Evolutionary conservation across 1,139 yeast genomes (phyloP), one percentile per base, ranked within the genome.

Genomic region (Torulaspora pretoriensis): DNA sequence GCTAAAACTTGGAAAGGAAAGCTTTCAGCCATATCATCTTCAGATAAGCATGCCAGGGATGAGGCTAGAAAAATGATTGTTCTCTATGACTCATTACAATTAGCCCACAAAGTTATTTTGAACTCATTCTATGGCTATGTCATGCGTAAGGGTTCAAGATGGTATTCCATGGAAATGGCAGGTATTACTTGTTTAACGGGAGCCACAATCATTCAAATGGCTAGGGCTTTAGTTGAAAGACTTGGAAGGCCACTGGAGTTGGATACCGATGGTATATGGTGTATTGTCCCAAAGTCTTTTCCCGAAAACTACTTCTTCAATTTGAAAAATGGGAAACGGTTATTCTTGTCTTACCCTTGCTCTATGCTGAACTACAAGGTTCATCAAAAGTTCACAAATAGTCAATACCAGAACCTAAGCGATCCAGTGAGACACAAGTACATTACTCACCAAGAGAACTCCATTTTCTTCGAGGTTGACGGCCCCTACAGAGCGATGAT

Each of bases 111-210:
- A 61, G 97, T 92, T 59, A 94, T 94, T 69, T 74, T 94, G 59
- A 94, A 94, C 61, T 92, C 98, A 0, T 94, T 94, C 63, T 94
- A 94, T 59, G 99, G 99, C 38, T 94, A 94, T 61, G 98, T 92
- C 17, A 94, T 94, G 98, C 78, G 99, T 68, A 94, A 92, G 61
- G 99, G 98, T 28, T 90, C 97, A 0, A 76, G 99, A 51, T 94
- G 99, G 99, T 94, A 90, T 60, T 92, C 98, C 0, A 90, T 94
- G 95, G 98, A 92, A 67, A 94, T 94, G 98, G 99, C 98, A 0
- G 99, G 98, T 51, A 95, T 94, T 13, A 94, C 99, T 0, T 94
- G 98, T 74, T 74, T 90, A 43, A 94, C 98, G 0, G 99, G 99
- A 47, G 97, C 98, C 0, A 88, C 95, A 0, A 92, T 94, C 55